Percentiles rank a stretch among this genome's conserved stretches.
Conservation (phyloP, 2,329 filamentous ascomycete species). For the Aspergillus fijiensis region DNA sequence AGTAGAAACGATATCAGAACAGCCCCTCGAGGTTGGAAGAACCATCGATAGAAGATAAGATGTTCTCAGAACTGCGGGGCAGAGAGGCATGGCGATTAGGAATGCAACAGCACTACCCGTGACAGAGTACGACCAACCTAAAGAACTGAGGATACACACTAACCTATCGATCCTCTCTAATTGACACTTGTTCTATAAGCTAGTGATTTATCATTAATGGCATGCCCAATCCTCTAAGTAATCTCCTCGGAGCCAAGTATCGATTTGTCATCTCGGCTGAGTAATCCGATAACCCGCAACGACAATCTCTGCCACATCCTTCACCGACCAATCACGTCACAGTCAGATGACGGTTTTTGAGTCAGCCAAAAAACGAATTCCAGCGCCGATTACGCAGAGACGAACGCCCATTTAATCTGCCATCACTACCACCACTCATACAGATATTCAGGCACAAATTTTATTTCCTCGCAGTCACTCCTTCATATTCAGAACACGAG, state of each 20-base stretch:
- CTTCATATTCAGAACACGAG: background rate
- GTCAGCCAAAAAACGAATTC: conserved; percentile 5
- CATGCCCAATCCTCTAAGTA: background rate
- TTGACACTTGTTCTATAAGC: background rate
- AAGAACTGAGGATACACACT: no score
- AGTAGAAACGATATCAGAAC: background rate
- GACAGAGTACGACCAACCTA: no score
- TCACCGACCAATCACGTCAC: conserved; percentile 4
- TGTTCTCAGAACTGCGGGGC: background rate
- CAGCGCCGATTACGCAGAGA: background rate
- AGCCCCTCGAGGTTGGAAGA: background rate
- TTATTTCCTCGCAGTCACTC: background rate
- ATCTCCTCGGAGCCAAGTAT: background rate
- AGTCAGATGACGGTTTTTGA: conserved; percentile 8
- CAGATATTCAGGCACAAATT: background rate
- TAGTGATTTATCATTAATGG: background rate
- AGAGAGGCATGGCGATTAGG: background rate
- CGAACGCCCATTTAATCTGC: background rate
- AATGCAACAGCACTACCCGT: no score
- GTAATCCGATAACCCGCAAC: conserved; percentile 4
- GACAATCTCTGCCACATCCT: conserved; percentile 5
- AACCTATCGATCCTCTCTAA: background rate
- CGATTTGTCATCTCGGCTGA: conserved; percentile 4
- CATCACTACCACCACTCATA: background rate
- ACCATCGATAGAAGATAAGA: background rate